A percentile compares a stretch with the other conserved stretches of the same genome.
These are phyloP conservation scores for Candida broadrunensis DNA, from an alignment of 805 yeast species.

Conservation along the genomic window DNA sequence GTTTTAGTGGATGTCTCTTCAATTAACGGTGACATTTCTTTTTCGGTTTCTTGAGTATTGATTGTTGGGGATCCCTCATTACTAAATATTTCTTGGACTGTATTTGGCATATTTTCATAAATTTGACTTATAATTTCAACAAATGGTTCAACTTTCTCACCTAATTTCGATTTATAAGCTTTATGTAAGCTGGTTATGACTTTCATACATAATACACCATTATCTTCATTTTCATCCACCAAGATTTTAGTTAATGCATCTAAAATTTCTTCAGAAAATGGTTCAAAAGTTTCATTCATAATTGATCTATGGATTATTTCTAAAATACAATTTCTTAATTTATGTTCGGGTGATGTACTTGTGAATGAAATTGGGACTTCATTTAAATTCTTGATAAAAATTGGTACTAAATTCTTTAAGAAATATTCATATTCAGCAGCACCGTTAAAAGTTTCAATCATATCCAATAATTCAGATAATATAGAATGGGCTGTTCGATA, in stretches of 20 bases:
- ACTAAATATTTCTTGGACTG: slow-evolving; percentile 70
- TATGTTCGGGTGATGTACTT: slow-evolving; percentile 67
- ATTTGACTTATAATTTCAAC: slow-evolving; percentile 71
- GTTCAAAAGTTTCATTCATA: slow-evolving; percentile 77
- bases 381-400: slow-evolving; percentile 59
- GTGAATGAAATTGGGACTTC: slow-evolving; percentile 71
- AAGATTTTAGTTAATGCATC: slow-evolving; percentile 58
- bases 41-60: slow-evolving; percentile 4
- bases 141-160: slow-evolving; percentile 74
- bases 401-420: slow-evolving; percentile 65
- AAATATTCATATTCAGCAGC: slow-evolving; percentile 80
- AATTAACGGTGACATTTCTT: slow-evolving; percentile 30
- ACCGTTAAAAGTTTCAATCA: slow-evolving; percentile 79
- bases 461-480: slow-evolving; percentile 80
- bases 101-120: slow-evolving; percentile 73
- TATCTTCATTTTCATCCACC: slow-evolving; percentile 86
- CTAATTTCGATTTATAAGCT: slow-evolving; percentile 66
- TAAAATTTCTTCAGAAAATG: slow-evolving; percentile 60
- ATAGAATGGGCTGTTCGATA: slow-evolving; percentile 61
- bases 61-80: slow-evolving; percentile 5
- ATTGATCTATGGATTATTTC: slow-evolving; percentile 81
- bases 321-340: slow-evolving; percentile 69
- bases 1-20: slow-evolving; percentile 47
- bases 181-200: slow-evolving; percentile 83
- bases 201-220: slow-evolving; percentile 88